Conservation (phyloP, 305 asterid genomes). For the Plantago lanceolata region DNA sequence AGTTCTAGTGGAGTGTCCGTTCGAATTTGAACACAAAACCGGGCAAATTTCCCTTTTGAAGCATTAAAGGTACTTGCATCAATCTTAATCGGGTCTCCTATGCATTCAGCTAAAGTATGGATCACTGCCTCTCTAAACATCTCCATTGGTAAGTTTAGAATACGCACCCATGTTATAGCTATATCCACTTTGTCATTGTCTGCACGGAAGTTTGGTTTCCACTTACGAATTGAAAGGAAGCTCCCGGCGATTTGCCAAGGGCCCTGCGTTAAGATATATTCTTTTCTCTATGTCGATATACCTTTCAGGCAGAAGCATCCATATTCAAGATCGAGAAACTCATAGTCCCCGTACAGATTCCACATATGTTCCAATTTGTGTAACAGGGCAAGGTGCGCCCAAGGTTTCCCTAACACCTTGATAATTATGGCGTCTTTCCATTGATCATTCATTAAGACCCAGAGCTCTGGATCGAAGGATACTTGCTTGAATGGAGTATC, state of each 20-base stretch:
- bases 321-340: no score
- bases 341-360: no score
- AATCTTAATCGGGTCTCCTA: neutral
- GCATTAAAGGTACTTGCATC: neutral
- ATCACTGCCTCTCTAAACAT: neutral
- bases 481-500: no score
- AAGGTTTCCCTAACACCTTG: no score
- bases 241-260: neutral
- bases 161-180: neutral
- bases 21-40: neutral
- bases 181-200: neutral
- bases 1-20: neutral
- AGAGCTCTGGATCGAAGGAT: no score
- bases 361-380: no score
- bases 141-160: neutral
- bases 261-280: neutral
- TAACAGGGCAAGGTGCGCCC: no score
- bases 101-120: neutral
- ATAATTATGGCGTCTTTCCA: no score
- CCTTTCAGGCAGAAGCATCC: no score
- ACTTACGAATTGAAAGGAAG: neutral
- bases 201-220: neutral
- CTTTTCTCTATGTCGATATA: no score
- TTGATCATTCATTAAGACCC: no score
- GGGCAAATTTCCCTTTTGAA: neutral